Base-by-base conservation (phyloP, 345 rosid species). In the Gossypium anomalum region DNA sequence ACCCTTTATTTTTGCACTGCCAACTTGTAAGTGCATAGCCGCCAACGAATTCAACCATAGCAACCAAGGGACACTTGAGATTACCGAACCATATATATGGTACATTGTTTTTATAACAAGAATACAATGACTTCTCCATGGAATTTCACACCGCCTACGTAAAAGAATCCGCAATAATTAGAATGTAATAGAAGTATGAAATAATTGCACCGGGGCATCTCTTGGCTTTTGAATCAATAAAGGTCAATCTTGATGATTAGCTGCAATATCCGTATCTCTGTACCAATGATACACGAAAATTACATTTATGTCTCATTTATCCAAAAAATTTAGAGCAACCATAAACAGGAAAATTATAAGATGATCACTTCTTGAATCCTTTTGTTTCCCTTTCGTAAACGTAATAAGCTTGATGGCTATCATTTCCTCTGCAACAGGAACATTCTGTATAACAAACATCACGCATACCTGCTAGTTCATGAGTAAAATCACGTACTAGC, bases 241-340 rank as follows among this genome's bases (percentile, higher is more conserved):
- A n/a, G 9, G 14, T 3, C 51, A 10, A 65, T 19, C 70, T 65
- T 44, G 10, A 65, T 65, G 70, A 44, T 48, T 65, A 3, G 51
- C 52, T 22, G 64, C 70, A 68, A 25, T 59, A 51, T 17, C 64
- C 47, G 12, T 23, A 9, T 73, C 69, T 55, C 34, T 47, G 53
- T 20, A 38, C 12, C 73, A 56, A 73, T 22, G 12, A 43, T 47
- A 29, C 22, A 59, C n/a, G 16, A 41, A 73, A 57, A 78, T 7
- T 59, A 58, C 44, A 78, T 56, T 43, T 27, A 20, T 19, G 68
- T 23, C n/a, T 59, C 57, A 12, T n/a, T 51, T 60, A 38, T 60
- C 77, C 57, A 59, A 74, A 60, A 65, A 34, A 19, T 16, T 64
- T 45, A 25, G 47, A 0, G 49, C 15, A 25, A 5, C 27, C 72